phyloP scores from a whole-genome alignment of 176 grass and related monocot genomes.

The Ananas comosus region DNA sequence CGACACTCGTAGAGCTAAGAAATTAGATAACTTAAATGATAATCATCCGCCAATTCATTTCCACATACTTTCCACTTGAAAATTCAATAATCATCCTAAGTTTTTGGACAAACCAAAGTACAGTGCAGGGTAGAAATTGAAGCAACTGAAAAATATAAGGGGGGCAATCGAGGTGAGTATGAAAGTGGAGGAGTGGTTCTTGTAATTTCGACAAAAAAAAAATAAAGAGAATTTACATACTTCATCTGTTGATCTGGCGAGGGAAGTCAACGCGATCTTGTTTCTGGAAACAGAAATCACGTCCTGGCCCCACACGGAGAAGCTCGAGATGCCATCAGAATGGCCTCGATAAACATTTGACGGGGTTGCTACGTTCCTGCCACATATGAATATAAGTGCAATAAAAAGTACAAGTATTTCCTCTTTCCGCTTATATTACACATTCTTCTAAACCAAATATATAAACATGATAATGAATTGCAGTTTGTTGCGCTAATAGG shows the following conservation, averaged over 20 bases:
- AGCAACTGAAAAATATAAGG: not conserved
- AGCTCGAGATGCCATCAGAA: slow-evolving; percentile 71
- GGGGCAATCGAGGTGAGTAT: not conserved
- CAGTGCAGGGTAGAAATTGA: not conserved
- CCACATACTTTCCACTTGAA: too few relatives aligned
- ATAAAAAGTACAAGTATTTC: slow-evolving; percentile 7
- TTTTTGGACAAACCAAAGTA: too few relatives aligned
- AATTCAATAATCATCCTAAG: too few relatives aligned
- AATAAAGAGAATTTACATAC: slow-evolving; percentile 26
- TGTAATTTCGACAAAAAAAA: not conserved
- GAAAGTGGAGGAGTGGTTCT: slow-evolving; percentile 1
- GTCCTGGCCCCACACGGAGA: slow-evolving; percentile 70
- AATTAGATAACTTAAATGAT: too few relatives aligned
- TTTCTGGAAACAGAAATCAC: slow-evolving; percentile 76
- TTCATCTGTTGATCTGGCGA: slow-evolving; percentile 49
- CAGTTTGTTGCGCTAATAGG: not conserved
- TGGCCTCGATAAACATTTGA: slow-evolving; percentile 64
- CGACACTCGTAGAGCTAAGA: too few relatives aligned
- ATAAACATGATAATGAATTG: not conserved
- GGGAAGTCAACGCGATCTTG: slow-evolving; percentile 72
- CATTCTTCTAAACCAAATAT: not conserved
- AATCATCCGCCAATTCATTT: too few relatives aligned
- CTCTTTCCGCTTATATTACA: slow-evolving; percentile 10
- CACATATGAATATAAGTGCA: slow-evolving; percentile 1
- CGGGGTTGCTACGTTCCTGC: slow-evolving; percentile 55